These are phyloP conservation scores for Trifolium pratense DNA, from an alignment of 306 rosid genomes.

Conservation along the genomic window DNA sequence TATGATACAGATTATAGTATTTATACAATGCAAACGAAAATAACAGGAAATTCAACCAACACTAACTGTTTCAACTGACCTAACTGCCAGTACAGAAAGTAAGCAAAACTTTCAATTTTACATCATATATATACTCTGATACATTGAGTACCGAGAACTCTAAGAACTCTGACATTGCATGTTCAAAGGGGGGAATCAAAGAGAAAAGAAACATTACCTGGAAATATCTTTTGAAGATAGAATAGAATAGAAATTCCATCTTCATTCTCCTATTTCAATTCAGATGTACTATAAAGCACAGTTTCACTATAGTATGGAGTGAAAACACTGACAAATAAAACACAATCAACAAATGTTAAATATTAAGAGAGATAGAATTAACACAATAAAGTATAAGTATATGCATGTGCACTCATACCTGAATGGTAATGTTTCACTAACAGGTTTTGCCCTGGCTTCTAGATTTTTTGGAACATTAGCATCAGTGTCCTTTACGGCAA, in stretches of 20 bases:
- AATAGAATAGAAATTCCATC: constrained; percentile 91
- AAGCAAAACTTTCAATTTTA: too few species aligned
- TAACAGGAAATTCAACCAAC: neutral
- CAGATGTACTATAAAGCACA: constrained; percentile 87
- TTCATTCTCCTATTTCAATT: constrained; percentile 85
- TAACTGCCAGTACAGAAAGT: too few species aligned
- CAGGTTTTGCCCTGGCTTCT: too few species aligned
- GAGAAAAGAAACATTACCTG: constrained; percentile 61
- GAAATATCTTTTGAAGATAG: constrained; percentile 98
- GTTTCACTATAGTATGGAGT: constrained; percentile 99
- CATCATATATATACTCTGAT: too few species aligned
- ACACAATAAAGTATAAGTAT: too few species aligned
- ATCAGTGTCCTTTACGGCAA: too few species aligned
- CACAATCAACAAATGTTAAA: constrained; percentile 31
- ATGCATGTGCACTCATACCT: too few species aligned
- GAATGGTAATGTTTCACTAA: too few species aligned
- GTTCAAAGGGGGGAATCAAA: neutral
- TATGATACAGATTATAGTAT: neutral
- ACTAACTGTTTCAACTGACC: too few species aligned
- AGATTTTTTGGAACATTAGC: too few species aligned
- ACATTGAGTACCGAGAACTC: too few species aligned
- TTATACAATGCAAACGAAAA: neutral
- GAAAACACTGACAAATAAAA: constrained; percentile 74
- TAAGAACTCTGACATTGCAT: neutral
- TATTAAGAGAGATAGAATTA: neutral